A percentile compares a stretch with the other conserved stretches of the same genome.
Conservation (phyloP, 2,329 filamentous ascomycete species). For the Juglanconis juglandina region DNA sequence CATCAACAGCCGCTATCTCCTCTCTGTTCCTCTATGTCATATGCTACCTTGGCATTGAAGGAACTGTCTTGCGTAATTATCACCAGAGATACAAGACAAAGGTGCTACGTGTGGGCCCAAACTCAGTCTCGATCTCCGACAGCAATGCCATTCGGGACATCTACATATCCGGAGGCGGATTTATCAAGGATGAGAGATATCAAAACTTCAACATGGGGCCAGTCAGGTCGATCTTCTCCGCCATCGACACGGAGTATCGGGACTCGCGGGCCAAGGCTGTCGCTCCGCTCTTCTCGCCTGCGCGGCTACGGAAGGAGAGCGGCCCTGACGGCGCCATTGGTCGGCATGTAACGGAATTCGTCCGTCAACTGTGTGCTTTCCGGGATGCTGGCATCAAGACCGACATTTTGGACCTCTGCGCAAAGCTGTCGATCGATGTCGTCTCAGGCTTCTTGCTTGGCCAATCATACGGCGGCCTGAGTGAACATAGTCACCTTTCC, state of each 20-base stretch:
- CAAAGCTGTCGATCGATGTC: constrained; percentile 9
- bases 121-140: constrained; percentile 39
- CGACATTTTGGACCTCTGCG: constrained; percentile 8
- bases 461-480: constrained; percentile 1
- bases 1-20: constrained; percentile 4
- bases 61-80: constrained; percentile 17
- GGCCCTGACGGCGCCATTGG: not conserved
- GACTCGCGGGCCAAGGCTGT: constrained; percentile 47
- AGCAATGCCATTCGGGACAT: constrained; percentile 44
- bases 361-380: not conserved
- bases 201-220: constrained; percentile 55
- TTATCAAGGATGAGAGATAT: constrained; percentile 49
- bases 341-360: not conserved
- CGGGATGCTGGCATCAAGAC: not conserved
- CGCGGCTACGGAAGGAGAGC: constrained; percentile 13
- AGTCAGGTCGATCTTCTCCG: constrained; percentile 51
- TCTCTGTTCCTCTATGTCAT: constrained; percentile 19
- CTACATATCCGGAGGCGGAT: constrained; percentile 50
- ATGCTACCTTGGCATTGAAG: constrained; percentile 22
- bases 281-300: constrained; percentile 44
- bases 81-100: constrained; percentile 2
- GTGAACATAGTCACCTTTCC: not conserved
- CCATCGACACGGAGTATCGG: constrained; percentile 37
- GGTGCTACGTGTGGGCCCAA: constrained; percentile 34
- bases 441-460: constrained; percentile 3